These are phyloP conservation scores for Apophysomyces ossiformis DNA, from an alignment of 371 early-diverging fungal species.

Conservation along the genomic window DNA sequence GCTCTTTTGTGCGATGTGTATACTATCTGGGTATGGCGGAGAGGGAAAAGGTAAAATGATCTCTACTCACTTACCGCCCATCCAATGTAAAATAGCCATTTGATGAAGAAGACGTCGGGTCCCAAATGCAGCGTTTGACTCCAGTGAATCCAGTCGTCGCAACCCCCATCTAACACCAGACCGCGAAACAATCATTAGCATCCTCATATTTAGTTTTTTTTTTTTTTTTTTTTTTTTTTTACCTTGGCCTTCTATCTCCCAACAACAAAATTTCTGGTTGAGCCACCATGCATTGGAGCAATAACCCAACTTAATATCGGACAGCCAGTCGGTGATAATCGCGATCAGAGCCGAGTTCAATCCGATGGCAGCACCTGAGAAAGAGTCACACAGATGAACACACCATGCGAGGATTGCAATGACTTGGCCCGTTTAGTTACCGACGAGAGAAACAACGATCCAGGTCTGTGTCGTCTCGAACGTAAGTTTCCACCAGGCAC, in stretches of 20 bases:
- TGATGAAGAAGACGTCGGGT: constrained; percentile 47
- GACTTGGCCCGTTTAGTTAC: constrained; percentile 27
- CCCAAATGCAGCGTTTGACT: constrained; percentile 51
- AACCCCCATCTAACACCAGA: constrained; percentile 37
- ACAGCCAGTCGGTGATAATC: constrained; percentile 85
- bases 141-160: constrained; percentile 62
- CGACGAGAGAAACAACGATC: constrained; percentile 84
- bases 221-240: background rate
- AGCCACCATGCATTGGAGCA: constrained; percentile 92
- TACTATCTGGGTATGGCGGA: too few species aligned
- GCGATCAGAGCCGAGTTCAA: constrained; percentile 87
- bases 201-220: too few species aligned
- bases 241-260: constrained; percentile 73
- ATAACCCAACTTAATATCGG: constrained; percentile 85
- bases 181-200: background rate
- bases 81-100: constrained; percentile 63
- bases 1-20: too few species aligned
- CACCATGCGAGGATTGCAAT: background rate
- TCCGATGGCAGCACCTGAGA: constrained; percentile 78
- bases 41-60: too few species aligned
- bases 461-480: constrained; percentile 88
- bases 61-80: constrained; percentile 56
- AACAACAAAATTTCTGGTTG: constrained; percentile 96
- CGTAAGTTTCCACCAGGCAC: constrained; percentile 58
- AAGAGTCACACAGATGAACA: background rate